phyloP scores from a whole-genome alignment of 2,329 filamentous ascomycete genomes.

The Ophiosphaerella herpotricha region DNA sequence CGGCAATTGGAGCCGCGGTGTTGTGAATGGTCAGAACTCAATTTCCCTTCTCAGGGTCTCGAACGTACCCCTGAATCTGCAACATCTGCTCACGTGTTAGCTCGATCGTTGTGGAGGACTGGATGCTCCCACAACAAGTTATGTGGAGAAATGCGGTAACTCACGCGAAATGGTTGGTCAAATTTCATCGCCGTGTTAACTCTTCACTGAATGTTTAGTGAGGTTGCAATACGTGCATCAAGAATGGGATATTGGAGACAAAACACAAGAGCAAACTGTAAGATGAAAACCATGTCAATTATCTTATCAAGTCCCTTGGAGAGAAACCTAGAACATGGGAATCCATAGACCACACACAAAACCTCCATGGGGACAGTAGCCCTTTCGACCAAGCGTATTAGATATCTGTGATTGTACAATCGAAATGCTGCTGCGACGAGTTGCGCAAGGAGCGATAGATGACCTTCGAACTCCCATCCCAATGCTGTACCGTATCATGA shows the following conservation, averaged over 20 bases:
- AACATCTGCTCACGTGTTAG: no score
- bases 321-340: conserved; percentile 42
- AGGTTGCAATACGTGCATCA: neutral
- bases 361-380: conserved; percentile 35
- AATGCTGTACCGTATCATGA: conserved; percentile 42
- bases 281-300: conserved; percentile 42
- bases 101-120: no score
- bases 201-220: no score
- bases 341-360: conserved; percentile 43
- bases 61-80: no score
- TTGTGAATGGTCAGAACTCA: no score
- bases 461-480: conserved; percentile 37
- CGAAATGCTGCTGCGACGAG: conserved; percentile 38
- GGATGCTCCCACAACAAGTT: no score
- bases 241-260: neutral
- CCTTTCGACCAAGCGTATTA: conserved; percentile 41
- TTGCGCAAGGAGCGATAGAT: conserved; percentile 28
- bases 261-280: conserved; percentile 6
- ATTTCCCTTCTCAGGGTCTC: no score
- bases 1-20: no score
- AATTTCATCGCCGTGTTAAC: no score
- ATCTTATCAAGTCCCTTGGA: conserved; percentile 31
- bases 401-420: conserved; percentile 41
- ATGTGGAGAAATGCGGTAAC: no score
- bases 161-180: no score